phyloP scores from a whole-genome alignment of 768 basidiomycete species.

The Tulasnella sp. region DNA sequence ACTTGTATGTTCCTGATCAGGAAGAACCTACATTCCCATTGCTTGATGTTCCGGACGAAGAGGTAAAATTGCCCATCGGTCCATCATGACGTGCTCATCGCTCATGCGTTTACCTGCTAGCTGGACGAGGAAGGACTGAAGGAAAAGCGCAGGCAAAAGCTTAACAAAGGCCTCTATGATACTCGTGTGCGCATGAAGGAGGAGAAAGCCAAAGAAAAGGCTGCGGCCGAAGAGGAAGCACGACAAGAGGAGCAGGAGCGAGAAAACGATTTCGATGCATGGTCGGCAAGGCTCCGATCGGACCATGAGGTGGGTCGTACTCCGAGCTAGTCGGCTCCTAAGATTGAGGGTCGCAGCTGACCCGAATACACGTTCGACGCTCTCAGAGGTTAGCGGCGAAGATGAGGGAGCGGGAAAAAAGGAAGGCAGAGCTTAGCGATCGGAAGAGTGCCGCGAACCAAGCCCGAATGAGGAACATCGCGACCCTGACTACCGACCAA shows the following conservation, averaged over 20 bases:
- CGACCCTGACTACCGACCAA: conserved; percentile 84
- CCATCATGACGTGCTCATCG: background rate
- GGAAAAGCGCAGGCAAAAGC: conserved; percentile 90
- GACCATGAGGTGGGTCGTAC: conserved; percentile 69
- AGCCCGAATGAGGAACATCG: conserved; percentile 93
- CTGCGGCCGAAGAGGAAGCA: conserved; percentile 59
- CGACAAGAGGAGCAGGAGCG: conserved; percentile 72
- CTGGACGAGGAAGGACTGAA: conserved; percentile 87
- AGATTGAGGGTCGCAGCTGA: background rate
- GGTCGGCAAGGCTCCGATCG: conserved; percentile 66
- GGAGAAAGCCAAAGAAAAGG: conserved; percentile 83
- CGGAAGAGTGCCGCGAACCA: conserved; percentile 94
- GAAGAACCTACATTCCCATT: conserved; percentile 87
- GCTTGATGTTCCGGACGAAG: conserved; percentile 85
- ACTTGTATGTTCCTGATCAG: conserved; percentile 36
- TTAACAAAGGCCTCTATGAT: conserved; percentile 91
- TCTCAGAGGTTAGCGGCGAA: conserved; percentile 68
- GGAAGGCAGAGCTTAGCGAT: conserved; percentile 79
- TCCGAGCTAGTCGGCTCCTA: background rate
- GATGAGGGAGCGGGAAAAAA: conserved; percentile 77
- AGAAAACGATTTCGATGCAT: conserved; percentile 62
- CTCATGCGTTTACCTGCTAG: conserved; percentile 40
- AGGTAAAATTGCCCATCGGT: conserved; percentile 50
- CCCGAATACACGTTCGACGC: background rate
- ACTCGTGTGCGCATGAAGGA: conserved; percentile 76